These are phyloP conservation scores for Rhodomyrtus tomentosa DNA, from an alignment of 345 rosid species.

Conservation along the genomic window DNA sequence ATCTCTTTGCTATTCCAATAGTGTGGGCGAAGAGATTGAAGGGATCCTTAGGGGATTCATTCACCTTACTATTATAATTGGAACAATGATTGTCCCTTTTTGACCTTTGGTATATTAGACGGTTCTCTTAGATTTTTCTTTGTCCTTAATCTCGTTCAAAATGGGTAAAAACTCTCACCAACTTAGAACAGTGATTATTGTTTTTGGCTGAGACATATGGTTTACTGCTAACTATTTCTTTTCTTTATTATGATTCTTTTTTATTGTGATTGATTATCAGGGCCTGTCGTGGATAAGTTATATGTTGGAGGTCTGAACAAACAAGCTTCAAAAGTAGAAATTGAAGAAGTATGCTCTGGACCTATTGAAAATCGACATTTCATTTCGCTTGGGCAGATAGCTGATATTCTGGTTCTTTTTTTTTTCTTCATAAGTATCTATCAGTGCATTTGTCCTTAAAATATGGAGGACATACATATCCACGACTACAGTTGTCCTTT, in stretches of 20 bases:
- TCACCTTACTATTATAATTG: neutral
- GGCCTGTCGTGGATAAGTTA: slow-evolving; percentile 44
- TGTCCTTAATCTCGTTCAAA: neutral
- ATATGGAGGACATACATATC: neutral
- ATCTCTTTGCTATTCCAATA: neutral
- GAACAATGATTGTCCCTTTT: neutral
- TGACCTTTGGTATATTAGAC: neutral
- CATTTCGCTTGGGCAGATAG: neutral
- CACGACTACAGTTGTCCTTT: neutral
- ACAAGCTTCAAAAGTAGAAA: slow-evolving; percentile 50
- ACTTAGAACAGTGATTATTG: neutral
- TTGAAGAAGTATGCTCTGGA: slow-evolving; percentile 49
- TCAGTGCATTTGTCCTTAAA: neutral
- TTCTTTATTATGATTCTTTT: neutral
- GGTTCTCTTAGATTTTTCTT: neutral
- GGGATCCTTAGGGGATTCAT: neutral
- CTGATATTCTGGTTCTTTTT: neutral
- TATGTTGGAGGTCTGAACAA: slow-evolving; percentile 66
- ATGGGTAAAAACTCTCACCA: neutral
- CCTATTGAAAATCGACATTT: neutral
- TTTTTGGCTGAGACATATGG: neutral
- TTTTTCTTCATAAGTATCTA: neutral
- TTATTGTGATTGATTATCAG: slow-evolving; percentile 7
- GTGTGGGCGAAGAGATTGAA: neutral
- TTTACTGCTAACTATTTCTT: neutral